Evolutionary conservation across 345 rosid genomes (phyloP).

Genomic region (Salix udensis): DNA sequence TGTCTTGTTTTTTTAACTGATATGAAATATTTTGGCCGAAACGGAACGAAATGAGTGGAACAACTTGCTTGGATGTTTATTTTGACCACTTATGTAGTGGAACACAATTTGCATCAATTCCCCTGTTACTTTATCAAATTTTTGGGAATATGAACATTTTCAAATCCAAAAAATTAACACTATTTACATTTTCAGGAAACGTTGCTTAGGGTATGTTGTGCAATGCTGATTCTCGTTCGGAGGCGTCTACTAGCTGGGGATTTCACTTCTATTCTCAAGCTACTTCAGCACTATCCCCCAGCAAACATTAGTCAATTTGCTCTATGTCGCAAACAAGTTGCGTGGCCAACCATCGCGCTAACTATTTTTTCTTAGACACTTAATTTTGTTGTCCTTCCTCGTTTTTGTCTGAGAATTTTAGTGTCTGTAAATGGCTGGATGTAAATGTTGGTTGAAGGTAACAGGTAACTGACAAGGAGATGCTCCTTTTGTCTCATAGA

Average conservation of each 20-base stretch:
- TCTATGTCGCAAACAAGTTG: slow-evolving; percentile 88
- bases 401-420: background rate
- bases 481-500: background rate
- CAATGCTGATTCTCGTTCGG: slow-evolving; percentile 82
- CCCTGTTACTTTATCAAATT: background rate
- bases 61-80: background rate
- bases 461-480: slow-evolving; percentile 12
- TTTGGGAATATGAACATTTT: background rate
- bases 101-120: background rate
- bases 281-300: slow-evolving; percentile 76
- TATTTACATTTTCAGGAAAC: slow-evolving; percentile 59
- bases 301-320: slow-evolving; percentile 80
- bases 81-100: background rate
- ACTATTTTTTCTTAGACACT: background rate
- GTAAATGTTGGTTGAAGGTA: slow-evolving; percentile 29
- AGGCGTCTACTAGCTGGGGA: slow-evolving; percentile 84
- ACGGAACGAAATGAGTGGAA: background rate
- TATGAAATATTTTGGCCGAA: too few relatives aligned
- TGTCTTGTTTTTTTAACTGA: too few relatives aligned
- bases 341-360: slow-evolving; percentile 40
- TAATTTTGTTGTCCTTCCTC: background rate
- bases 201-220: slow-evolving; percentile 85
- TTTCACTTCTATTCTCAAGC: slow-evolving; percentile 75
- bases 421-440: slow-evolving; percentile 20
- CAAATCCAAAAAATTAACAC: slow-evolving; percentile 5